Evolutionary conservation across 2,329 filamentous ascomycete genomes (phyloP).

Genomic region (Aspergillus clavatus): DNA sequence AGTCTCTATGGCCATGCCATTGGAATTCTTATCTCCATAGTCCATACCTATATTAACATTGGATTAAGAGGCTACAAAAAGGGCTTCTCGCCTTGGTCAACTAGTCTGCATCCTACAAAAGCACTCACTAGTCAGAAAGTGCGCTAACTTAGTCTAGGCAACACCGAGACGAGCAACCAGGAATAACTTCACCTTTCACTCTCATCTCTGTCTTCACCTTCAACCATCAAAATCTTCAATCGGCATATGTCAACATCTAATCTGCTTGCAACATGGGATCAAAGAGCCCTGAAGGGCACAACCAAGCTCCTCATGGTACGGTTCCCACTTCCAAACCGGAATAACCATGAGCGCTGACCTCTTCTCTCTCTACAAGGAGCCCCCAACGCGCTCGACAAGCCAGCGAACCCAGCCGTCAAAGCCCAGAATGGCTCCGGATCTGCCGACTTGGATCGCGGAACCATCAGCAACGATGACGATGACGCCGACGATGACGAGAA

Average conservation of each 20-base stretch:
- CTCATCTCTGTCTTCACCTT: neutral
- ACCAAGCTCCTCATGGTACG: conserved; percentile 5
- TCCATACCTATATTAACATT: too few relatives aligned
- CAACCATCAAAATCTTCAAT: neutral
- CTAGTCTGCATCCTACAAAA: too few relatives aligned
- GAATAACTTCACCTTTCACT: neutral
- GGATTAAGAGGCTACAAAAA: too few relatives aligned
- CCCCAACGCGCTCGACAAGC: conserved; percentile 5
- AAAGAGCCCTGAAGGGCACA: conserved; percentile 6
- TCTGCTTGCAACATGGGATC: conserved; percentile 3
- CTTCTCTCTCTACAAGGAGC: neutral
- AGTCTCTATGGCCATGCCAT: too few relatives aligned
- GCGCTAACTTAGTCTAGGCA: too few relatives aligned
- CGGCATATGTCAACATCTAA: conserved; percentile 1
- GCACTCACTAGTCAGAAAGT: too few relatives aligned
- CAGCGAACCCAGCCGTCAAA: conserved; percentile 3
- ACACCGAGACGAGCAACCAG: too few relatives aligned
- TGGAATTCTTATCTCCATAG: too few relatives aligned
- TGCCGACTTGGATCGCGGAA: conserved; percentile 5
- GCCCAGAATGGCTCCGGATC: conserved; percentile 2
- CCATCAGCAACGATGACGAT: conserved; percentile 12
- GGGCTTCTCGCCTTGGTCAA: too few relatives aligned
- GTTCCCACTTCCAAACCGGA: neutral
- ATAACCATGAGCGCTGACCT: neutral
- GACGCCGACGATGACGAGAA: conserved; percentile 11